Conservation (phyloP, 106 monocot genomes). For the Dendrobium nobile region DNA sequence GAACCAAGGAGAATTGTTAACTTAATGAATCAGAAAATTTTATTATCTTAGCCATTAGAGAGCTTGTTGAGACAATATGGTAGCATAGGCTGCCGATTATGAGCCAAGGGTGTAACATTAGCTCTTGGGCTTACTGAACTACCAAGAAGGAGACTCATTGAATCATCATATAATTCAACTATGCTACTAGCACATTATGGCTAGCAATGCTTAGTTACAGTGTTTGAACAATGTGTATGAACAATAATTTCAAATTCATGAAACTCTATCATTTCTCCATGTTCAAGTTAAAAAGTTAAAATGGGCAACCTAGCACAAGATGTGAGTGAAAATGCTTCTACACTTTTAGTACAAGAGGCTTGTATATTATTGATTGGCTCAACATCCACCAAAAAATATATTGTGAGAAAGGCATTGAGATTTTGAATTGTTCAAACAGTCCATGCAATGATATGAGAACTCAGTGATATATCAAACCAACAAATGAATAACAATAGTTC, state of each 20-base stretch:
- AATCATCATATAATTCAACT: too few relatives aligned
- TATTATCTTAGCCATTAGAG: too few relatives aligned
- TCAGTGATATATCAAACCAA: not conserved
- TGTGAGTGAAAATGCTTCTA: not conserved
- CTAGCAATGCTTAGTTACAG: not conserved
- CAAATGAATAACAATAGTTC: not conserved
- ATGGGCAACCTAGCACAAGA: not conserved
- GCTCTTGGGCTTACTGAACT: too few relatives aligned
- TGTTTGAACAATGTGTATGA: not conserved
- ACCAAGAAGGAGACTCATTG: too few relatives aligned
- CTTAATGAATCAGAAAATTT: too few relatives aligned
- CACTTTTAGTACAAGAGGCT: not conserved
- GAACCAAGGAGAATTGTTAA: too few relatives aligned
- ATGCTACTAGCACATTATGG: not conserved
- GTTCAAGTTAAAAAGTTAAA: not conserved
- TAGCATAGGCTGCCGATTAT: too few relatives aligned
- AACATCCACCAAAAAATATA: not conserved
- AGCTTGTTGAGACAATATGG: too few relatives aligned
- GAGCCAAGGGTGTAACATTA: too few relatives aligned
- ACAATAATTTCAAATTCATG: not conserved
- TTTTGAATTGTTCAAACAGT: not conserved
- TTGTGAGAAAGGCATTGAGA: not conserved
- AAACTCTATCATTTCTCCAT: not conserved
- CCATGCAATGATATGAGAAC: not conserved
- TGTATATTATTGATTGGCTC: not conserved